Evolutionary conservation across 2,329 filamentous ascomycete genomes (phyloP).

Genomic region (Fusarium ambrosium): DNA sequence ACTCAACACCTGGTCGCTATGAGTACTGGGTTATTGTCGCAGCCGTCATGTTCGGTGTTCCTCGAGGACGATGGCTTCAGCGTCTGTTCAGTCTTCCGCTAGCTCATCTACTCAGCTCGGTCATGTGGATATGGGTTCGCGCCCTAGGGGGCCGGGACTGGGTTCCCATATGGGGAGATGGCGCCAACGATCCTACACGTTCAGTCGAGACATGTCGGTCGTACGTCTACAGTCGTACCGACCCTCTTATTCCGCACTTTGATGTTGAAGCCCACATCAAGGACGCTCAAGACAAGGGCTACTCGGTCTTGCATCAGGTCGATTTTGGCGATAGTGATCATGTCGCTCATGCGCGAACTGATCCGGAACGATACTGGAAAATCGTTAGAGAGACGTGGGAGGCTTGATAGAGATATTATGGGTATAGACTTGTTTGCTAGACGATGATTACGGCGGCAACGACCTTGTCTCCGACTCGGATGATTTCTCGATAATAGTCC

Average conservation of each 20-base stretch:
- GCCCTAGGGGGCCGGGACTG: background rate
- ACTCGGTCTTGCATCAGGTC: background rate
- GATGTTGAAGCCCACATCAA: background rate
- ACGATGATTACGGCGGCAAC: background rate
- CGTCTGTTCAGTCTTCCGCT: background rate
- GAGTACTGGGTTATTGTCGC: background rate
- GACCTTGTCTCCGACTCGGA: background rate
- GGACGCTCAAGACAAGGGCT: background rate
- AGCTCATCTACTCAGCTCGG: background rate
- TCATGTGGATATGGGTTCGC: background rate
- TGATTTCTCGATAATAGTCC: no score
- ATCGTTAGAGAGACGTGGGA: constrained; percentile 1
- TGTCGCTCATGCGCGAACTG: background rate
- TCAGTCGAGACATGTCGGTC: background rate
- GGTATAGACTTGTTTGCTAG: background rate
- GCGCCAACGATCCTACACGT: background rate
- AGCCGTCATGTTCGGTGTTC: background rate
- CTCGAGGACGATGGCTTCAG: background rate
- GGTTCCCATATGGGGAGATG: background rate
- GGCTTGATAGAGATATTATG: background rate
- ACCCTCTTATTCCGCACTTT: background rate
- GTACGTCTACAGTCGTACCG: background rate
- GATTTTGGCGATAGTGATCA: background rate
- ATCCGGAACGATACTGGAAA: background rate
- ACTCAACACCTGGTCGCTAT: background rate